Evolutionary conservation across 495 filamentous ascomycete genomes (phyloP).

Genomic region (Aspergillus funiculosus): DNA sequence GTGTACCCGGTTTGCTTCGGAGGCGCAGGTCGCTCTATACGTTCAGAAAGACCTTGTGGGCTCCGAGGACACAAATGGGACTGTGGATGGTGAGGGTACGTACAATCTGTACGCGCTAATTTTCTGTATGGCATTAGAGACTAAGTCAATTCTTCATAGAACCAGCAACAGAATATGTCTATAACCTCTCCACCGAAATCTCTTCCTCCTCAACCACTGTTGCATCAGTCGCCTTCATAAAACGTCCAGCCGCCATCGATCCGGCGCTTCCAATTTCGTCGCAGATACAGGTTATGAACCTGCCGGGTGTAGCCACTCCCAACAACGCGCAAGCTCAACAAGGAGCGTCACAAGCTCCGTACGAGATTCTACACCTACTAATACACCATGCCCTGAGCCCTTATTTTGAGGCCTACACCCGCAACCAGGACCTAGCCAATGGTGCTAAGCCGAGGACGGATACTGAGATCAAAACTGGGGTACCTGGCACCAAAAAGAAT

Average conservation of each 20-base stretch:
- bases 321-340: conserved; percentile 59
- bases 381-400: conserved; percentile 84
- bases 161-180: conserved; percentile 52
- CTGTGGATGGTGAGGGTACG: conserved; percentile 42
- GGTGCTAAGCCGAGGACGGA: conserved; percentile 65
- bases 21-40: conserved; percentile 81
- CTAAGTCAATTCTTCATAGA: conserved; percentile 18
- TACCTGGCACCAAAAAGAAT: conserved; percentile 94
- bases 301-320: conserved; percentile 69
- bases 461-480: conserved; percentile 83
- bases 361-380: conserved; percentile 80
- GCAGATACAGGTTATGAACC: conserved; percentile 86
- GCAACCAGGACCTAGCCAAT: conserved; percentile 64
- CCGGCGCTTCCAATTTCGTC: conserved; percentile 66
- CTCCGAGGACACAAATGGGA: conserved; percentile 48
- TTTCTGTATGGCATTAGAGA: too few species aligned
- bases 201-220: conserved; percentile 71
- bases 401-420: conserved; percentile 93
- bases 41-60: conserved; percentile 73
- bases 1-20: conserved; percentile 83
- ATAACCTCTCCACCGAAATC: conserved; percentile 75
- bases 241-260: conserved; percentile 82
- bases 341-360: conserved; percentile 70
- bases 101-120: too few species aligned
- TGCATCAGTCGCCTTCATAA: conserved; percentile 81